Percentiles rank a stretch among this genome's conserved stretches.
phyloP scores from a whole-genome alignment of 1,284 basidiomycete species.

The Microbotryomycetes sp. region DNA sequence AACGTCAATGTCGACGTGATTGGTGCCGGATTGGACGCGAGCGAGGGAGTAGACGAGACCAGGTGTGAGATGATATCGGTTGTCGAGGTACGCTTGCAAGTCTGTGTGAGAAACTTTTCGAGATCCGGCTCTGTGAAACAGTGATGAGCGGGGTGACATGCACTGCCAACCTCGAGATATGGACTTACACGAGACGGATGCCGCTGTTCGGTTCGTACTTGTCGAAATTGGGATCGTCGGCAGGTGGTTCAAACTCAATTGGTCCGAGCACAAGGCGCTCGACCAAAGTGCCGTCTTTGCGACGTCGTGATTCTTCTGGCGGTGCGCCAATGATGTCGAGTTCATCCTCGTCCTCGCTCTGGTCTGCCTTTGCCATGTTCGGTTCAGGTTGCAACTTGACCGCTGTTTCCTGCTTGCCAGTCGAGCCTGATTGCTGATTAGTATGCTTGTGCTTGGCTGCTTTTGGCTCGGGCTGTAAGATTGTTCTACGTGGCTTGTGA shows the following conservation, averaged over 20 bases:
- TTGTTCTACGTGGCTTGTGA: neutral
- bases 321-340: conserved; percentile 21
- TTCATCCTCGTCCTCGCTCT: conserved; percentile 19
- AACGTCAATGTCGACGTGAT: conserved; percentile 79
- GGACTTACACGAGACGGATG: conserved; percentile 68
- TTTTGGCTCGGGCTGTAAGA: too few relatives aligned
- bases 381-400: too few relatives aligned
- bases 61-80: conserved; percentile 78
- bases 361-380: neutral
- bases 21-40: conserved; percentile 57
- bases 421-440: too few relatives aligned
- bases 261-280: conserved; percentile 71
- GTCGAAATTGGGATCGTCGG: conserved; percentile 65
- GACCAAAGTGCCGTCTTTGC: conserved; percentile 62
- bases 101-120: conserved; percentile 66
- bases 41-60: conserved; percentile 80
- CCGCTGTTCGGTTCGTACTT: conserved; percentile 78
- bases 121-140: conserved; percentile 49
- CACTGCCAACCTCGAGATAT: neutral
- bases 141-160: neutral
- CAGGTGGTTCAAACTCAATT: conserved; percentile 55
- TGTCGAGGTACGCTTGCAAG: conserved; percentile 72
- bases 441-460: too few relatives aligned
- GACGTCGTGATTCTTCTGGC: conserved; percentile 44
- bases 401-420: too few relatives aligned